A percentile compares a stretch with the other conserved stretches of the same genome.
These are phyloP conservation scores for Vaucheria bursata DNA, from an alignment of 352 stramenopile genomes.

Conservation along the genomic window DNA sequence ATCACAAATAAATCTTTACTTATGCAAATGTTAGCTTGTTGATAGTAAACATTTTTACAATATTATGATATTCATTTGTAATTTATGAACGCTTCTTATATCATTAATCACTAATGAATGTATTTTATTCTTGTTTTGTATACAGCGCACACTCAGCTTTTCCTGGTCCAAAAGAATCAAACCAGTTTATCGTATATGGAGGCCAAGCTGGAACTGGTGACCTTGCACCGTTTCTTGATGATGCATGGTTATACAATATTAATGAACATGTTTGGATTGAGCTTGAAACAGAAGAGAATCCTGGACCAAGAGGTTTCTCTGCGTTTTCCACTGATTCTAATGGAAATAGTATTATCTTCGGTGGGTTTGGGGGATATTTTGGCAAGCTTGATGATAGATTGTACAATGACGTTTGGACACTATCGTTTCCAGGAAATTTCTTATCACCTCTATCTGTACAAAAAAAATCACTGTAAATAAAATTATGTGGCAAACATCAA, in stretches of 20 bases:
- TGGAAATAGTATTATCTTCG: not conserved
- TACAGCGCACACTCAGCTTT: too few species aligned
- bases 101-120: too few species aligned
- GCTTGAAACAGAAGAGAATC: not conserved
- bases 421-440: too few species aligned
- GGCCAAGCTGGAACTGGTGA: not conserved
- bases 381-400: not conserved
- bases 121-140: too few species aligned
- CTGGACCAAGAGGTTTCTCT: not conserved
- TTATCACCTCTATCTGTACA: too few species aligned
- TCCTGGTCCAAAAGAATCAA: not conserved
- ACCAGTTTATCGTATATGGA: not conserved
- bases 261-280: not conserved
- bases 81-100: too few species aligned
- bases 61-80: too few species aligned
- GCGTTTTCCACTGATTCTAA: not conserved
- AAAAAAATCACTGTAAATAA: too few species aligned
- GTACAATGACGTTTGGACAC: constrained; percentile 16
- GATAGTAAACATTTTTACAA: too few species aligned
- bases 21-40: too few species aligned
- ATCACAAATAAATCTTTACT: too few species aligned
- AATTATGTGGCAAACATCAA: too few species aligned
- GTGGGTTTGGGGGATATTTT: constrained; percentile 11
- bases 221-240: not conserved
- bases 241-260: not conserved